phyloP scores from a whole-genome alignment of 1,284 basidiomycete species.

The Tilletia setariae region DNA sequence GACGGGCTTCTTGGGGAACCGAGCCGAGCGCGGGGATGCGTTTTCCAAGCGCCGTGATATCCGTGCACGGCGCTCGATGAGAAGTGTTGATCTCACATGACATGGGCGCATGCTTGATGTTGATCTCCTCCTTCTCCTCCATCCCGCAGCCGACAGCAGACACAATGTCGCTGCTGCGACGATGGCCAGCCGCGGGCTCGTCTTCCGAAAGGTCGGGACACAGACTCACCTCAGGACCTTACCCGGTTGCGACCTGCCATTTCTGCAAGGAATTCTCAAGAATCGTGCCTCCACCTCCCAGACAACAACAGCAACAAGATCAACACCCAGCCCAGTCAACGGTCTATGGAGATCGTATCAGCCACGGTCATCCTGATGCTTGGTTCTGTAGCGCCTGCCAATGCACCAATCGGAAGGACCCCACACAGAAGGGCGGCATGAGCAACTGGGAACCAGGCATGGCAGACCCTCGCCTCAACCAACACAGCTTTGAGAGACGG shows the following conservation, averaged over 20 bases:
- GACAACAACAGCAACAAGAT: conserved; percentile 17
- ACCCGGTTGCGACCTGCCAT: conserved; percentile 29
- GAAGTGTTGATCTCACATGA: no score
- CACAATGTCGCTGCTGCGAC: no score
- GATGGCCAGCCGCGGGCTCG: no score
- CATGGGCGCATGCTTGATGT: no score
- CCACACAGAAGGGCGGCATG: conserved; percentile 22
- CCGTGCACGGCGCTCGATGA: no score
- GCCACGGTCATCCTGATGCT: conserved; percentile 22
- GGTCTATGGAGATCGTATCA: neutral
- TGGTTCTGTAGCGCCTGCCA: conserved; percentile 46
- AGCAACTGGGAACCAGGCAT: conserved; percentile 36
- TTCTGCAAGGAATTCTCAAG: conserved; percentile 36
- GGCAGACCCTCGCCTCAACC: conserved; percentile 26
- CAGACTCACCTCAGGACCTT: neutral
- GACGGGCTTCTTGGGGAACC: neutral
- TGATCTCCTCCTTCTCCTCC: no score
- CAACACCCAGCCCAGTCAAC: neutral
- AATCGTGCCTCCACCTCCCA: conserved; percentile 32
- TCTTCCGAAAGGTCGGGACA: no score
- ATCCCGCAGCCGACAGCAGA: no score
- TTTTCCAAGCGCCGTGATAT: no score
- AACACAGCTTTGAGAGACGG: conserved; percentile 1
- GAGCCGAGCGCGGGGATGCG: no score
- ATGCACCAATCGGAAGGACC: conserved; percentile 34